Conservation (phyloP, 2,329 filamentous ascomycete genomes). For the Penicillium rolfsii region DNA sequence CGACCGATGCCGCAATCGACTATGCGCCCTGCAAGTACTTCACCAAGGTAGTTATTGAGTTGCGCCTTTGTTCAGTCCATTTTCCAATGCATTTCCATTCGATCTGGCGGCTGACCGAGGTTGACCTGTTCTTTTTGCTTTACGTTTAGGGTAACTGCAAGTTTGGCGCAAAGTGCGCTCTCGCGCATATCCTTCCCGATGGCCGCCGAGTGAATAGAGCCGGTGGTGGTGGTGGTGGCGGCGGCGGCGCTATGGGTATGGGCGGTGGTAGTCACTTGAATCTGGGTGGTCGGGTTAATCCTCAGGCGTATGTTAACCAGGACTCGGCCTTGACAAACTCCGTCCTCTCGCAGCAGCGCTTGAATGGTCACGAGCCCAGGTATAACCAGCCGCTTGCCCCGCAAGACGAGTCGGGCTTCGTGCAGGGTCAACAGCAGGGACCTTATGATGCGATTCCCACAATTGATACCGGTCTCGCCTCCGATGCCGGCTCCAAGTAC, state of each 20-base stretch:
- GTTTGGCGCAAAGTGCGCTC: conserved; percentile 95
- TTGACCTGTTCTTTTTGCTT: conserved; percentile 16
- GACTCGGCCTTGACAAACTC: conserved; percentile 76
- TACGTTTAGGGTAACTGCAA: conserved; percentile 86
- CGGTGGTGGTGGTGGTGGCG: conserved; percentile 9
- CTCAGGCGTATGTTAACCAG: conserved; percentile 63
- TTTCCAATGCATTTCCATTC: not conserved
- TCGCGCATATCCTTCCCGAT: conserved; percentile 92
- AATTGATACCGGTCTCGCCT: conserved; percentile 63
- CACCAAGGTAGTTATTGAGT: conserved; percentile 70
- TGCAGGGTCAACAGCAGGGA: conserved; percentile 47
- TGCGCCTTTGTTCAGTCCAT: not conserved
- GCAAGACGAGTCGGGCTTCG: conserved; percentile 50
- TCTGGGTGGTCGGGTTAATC: conserved; percentile 68
- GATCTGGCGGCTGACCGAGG: conserved; percentile 25
- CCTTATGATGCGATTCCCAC: conserved; percentile 57
- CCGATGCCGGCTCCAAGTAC: conserved; percentile 66
- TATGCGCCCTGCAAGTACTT: conserved; percentile 97
- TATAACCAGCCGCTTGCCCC: conserved; percentile 46
- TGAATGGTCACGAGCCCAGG: conserved; percentile 53
- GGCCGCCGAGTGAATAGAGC: conserved; percentile 81
- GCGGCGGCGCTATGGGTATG: conserved; percentile 41
- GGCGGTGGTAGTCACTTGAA: conserved; percentile 65
- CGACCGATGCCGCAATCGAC: conserved; percentile 79
- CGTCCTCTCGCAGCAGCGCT: conserved; percentile 66